Base-by-base conservation (phyloP, 2,329 filamentous ascomycete species). In the Claviceps sp. region DNA sequence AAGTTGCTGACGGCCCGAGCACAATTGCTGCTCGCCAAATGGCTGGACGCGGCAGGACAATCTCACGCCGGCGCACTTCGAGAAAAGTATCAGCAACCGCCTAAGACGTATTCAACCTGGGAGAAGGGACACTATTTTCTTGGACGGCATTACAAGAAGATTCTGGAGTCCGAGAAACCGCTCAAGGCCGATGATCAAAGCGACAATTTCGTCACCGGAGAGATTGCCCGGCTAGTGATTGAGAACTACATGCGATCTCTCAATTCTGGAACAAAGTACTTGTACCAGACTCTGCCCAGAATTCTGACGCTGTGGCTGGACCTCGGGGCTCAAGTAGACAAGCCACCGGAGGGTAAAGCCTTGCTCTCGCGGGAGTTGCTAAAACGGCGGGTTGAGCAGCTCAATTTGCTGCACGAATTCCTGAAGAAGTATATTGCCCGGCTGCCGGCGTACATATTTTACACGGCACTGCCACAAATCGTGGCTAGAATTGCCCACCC, bases 111-210 rank as follows among this genome's bases (percentile, higher is more conserved):
- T 59, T 70, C 74, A 5, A 81, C 81, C 50, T 98, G 91, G 90
- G 93, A 98, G 64, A 97, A 96, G 67, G 90, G 88, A 0, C 91
- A 97, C 64, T 98, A 97, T 65, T 95, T 96, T 65, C 78, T 99
- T 9, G 93, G 93, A 5, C 88, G 91, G 47, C 89, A 97, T 67
- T 98, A 98, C 75, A 94, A 95, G 65, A 98, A 96, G 67, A 78
- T 97, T 4, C 73, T 96, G 3, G 91, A 97, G 61, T 87, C 88
- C 0, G 89, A 97, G 65, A 90, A 88, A 66, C 73, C 78, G 2
- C 78, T 95, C 50, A 82, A 85, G 40, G 73, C 79, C 18, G 79
- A 84, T 30, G 89, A 90, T 56, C 89, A 95, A 66, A 83, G 78
- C 43, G 84, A 89, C 51, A 75, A 79, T 54, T 89, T 82, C 60